Evolutionary conservation across 768 basidiomycete genomes (phyloP), one percentile per base, ranked within the genome.

Genomic region (Nevesoporus exiguus): DNA sequence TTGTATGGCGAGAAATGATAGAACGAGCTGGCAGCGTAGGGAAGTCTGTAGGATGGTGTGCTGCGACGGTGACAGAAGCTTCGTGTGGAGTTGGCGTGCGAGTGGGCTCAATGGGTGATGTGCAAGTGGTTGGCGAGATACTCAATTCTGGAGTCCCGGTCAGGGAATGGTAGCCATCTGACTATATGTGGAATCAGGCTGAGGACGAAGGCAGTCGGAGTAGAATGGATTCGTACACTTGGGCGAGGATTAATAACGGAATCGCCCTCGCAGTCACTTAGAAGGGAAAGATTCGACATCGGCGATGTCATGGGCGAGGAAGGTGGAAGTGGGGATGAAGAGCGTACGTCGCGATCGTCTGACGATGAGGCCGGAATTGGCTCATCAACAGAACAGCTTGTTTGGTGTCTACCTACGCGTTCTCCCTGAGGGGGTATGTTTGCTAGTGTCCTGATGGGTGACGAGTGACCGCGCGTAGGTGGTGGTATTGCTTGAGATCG

Each of bases 221-320:
- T 49, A 56, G 8, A 62, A 65, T 34, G 59, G 37, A 34, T 39
- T 40, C 54, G 66, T 67, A 59, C 78, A 72, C 64, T 62, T 65
- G 71, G 51, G 14, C 3, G 40, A 41, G 55, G 52, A 56, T 66
- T 52, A 22, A 41, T 29, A 25, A 40, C 17, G 15, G 51, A 44
- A 49, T 56, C 49, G 34, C 56, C 57, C 24, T 58, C 56, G 4
- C 22, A 47, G 14, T 61, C 57, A 66, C 68, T 58, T 24, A 74
- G 67, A 25, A 76, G 72, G 34, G 71, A 66, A 34, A 72, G 65
- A 33, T 61, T 59, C 22, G 75, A 73, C 56, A 75, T 68, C 13
- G 77, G 78, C 0, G 79, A 79, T 27, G 73, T 60, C 6, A 73
- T 70, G 21, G 78, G 77, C 2, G 79, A 78, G 14, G 79, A 79